phyloP scores from a whole-genome alignment of 2,329 filamentous ascomycete species.

The Botrytis aclada region DNA sequence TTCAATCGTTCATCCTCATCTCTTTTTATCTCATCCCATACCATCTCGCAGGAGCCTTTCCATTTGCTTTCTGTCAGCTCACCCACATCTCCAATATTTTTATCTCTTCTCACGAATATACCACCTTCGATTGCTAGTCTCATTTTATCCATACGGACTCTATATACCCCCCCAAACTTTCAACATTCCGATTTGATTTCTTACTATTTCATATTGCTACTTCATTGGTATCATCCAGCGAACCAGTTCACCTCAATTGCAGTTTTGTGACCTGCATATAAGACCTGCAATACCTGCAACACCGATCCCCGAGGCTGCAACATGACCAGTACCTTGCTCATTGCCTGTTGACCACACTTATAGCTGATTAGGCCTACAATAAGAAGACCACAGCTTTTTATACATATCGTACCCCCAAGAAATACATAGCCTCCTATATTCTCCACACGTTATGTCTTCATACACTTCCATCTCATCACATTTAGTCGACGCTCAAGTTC shows the following conservation, averaged over 20 bases:
- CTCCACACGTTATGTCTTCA: slow-evolving; percentile 36
- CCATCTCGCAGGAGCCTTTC: not conserved
- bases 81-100: not conserved
- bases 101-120: not conserved
- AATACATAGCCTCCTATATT: slow-evolving; percentile 35
- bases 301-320: slow-evolving; percentile 28
- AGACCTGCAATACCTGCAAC: slow-evolving; percentile 15
- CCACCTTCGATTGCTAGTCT: not conserved
- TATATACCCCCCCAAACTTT: not conserved
- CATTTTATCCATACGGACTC: not conserved
- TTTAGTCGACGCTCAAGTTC: slow-evolving; percentile 30
- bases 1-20: not conserved
- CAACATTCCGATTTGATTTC: not conserved
- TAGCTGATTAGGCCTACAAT: slow-evolving; percentile 26
- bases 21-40: slow-evolving; percentile 9
- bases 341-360: slow-evolving; percentile 28
- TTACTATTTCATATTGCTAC: not conserved
- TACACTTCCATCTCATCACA: slow-evolving; percentile 28
- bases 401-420: slow-evolving; percentile 25
- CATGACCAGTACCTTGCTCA: slow-evolving; percentile 32
- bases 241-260: slow-evolving; percentile 8
- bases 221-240: slow-evolving; percentile 20
- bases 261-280: slow-evolving; percentile 10
- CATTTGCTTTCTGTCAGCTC: slow-evolving; percentile 17
- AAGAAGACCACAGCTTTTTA: slow-evolving; percentile 20